Evolutionary conservation across 495 filamentous ascomycete species (phyloP).

Genomic region (Penicillium verhagenii): DNA sequence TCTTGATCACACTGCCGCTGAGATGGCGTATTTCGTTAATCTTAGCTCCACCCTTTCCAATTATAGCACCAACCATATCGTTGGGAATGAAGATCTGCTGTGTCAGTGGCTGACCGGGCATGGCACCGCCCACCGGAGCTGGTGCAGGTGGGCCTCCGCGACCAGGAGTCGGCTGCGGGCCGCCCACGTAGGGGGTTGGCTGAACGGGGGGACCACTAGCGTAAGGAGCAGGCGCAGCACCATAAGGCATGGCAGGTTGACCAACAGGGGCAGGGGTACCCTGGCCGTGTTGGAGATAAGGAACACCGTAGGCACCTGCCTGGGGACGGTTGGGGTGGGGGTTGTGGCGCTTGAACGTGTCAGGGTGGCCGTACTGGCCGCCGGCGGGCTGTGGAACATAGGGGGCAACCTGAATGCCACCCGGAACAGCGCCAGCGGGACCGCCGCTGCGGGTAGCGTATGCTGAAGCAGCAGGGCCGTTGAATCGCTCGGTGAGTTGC

Average conservation of each 20-base stretch:
- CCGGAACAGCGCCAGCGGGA: slow-evolving; percentile 86
- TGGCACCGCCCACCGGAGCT: slow-evolving; percentile 65
- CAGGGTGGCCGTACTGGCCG: slow-evolving; percentile 87
- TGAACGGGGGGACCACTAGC: slow-evolving; percentile 75
- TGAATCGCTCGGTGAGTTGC: slow-evolving; percentile 93
- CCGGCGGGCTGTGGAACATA: slow-evolving; percentile 91
- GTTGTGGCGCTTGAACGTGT: slow-evolving; percentile 73
- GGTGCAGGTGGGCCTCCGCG: slow-evolving; percentile 48
- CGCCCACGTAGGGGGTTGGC: slow-evolving; percentile 58
- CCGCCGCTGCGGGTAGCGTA: slow-evolving; percentile 95
- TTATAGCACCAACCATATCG: slow-evolving; percentile 99
- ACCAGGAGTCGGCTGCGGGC: slow-evolving; percentile 59
- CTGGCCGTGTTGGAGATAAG: slow-evolving; percentile 68
- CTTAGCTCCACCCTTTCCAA: slow-evolving; percentile 97
- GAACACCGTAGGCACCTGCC: slow-evolving; percentile 65
- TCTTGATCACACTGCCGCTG: slow-evolving; percentile 98
- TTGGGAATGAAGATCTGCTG: slow-evolving; percentile 99
- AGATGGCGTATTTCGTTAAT: slow-evolving; percentile 98
- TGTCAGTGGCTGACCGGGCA: slow-evolving; percentile 84
- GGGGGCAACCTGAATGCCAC: slow-evolving; percentile 96
- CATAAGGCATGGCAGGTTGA: slow-evolving; percentile 70
- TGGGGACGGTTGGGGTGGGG: slow-evolving; percentile 63
- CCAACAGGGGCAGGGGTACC: slow-evolving; percentile 59
- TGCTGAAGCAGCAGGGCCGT: slow-evolving; percentile 91
- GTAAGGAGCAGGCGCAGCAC: slow-evolving; percentile 66